These are phyloP conservation scores for Fusarium nanum DNA, from an alignment of 2,329 filamentous ascomycete genomes.

Conservation along the genomic window DNA sequence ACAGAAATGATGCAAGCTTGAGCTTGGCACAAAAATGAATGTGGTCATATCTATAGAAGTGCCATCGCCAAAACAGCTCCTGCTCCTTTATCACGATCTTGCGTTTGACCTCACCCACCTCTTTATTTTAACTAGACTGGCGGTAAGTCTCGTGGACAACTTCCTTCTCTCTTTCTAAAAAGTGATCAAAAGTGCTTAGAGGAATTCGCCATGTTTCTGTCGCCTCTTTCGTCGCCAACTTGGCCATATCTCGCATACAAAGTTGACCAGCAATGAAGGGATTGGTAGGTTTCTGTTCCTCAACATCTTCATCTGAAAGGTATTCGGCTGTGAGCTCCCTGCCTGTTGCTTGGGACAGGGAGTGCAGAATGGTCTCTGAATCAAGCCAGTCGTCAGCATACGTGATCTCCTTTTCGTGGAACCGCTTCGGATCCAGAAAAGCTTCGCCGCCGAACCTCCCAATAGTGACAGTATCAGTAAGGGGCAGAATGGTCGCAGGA, in stretches of 20 bases:
- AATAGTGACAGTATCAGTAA: slow-evolving; percentile 61
- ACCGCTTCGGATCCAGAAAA: slow-evolving; percentile 56
- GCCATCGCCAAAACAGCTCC: neutral
- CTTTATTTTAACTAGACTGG: neutral
- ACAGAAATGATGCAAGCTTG: neutral
- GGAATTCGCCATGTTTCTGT: slow-evolving; percentile 54
- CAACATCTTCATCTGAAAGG: slow-evolving; percentile 57
- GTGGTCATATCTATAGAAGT: neutral
- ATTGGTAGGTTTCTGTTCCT: slow-evolving; percentile 50
- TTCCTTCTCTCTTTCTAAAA: slow-evolving; percentile 55
- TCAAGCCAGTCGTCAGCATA: slow-evolving; percentile 56
- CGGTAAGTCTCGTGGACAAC: slow-evolving; percentile 48
- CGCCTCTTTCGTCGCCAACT: slow-evolving; percentile 53
- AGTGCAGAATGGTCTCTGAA: slow-evolving; percentile 51
- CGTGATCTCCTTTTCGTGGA: slow-evolving; percentile 54
- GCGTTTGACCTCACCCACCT: neutral
- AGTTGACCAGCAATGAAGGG: slow-evolving; percentile 55
- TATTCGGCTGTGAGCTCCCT: slow-evolving; percentile 53
- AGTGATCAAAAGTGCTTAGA: slow-evolving; percentile 57
- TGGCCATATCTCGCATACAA: slow-evolving; percentile 49
- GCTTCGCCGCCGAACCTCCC: slow-evolving; percentile 58
- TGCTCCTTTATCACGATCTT: neutral
- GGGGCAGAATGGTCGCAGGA: slow-evolving; percentile 53
- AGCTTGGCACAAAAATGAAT: neutral
- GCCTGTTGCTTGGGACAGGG: slow-evolving; percentile 51